phyloP scores from a whole-genome alignment of 73 alveolate genomes.

The Paraurostyla sp. region DNA sequence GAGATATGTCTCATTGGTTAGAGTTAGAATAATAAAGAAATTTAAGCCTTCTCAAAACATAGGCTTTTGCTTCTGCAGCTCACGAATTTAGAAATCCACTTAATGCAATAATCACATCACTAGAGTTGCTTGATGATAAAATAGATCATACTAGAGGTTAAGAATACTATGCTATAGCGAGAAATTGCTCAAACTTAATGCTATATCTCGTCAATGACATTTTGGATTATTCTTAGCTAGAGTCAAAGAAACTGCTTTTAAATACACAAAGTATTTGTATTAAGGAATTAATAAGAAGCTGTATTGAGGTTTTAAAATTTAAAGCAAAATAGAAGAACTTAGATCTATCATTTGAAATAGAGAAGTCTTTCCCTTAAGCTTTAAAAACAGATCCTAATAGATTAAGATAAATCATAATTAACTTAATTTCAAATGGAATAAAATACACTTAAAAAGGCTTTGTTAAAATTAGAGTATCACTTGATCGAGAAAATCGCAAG shows the following conservation, averaged over 20 bases:
- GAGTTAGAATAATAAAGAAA: conserved; percentile 30
- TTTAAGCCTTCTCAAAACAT: neutral
- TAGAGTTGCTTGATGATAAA: conserved; percentile 2
- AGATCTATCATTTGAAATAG: neutral
- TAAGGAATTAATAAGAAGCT: neutral
- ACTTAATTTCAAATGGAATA: conserved; percentile 54
- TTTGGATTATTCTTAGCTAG: conserved; percentile 22
- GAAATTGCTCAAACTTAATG: conserved; percentile 37
- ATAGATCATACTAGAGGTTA: neutral
- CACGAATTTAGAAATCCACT: conserved; percentile 77
- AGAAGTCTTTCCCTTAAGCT: neutral
- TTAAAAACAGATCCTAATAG: conserved; percentile 48
- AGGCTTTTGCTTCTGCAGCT: conserved; percentile 70
- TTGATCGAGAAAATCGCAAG: neutral
- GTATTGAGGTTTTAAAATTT: neutral
- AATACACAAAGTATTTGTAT: neutral
- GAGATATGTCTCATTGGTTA: conserved; percentile 48
- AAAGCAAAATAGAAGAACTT: neutral
- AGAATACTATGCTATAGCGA: conserved; percentile 1
- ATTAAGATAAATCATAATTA: conserved; percentile 49
- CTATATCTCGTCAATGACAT: conserved; percentile 46
- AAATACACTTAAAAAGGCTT: conserved; percentile 62
- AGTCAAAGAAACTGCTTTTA: neutral
- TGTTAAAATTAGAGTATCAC: neutral
- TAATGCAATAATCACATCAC: conserved; percentile 46